A percentile compares a stretch with the other conserved stretches of the same genome.
These are phyloP conservation scores for Linum trigynum DNA, from an alignment of 345 rosid species.

Conservation along the genomic window DNA sequence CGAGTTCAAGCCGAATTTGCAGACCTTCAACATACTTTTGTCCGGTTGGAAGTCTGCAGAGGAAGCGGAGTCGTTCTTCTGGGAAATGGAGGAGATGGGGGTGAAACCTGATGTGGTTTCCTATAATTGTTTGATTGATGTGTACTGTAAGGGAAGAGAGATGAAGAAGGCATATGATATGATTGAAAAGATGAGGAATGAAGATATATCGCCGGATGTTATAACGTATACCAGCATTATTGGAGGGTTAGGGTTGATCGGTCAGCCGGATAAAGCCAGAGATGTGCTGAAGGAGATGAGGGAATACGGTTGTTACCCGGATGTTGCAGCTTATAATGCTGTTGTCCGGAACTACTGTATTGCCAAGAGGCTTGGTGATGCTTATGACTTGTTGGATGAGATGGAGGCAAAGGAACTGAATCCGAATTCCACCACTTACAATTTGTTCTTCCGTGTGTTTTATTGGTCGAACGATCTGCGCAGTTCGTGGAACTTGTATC, in stretches of 20 bases:
- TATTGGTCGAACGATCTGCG: slow-evolving; percentile 56
- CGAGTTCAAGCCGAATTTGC: slow-evolving; percentile 56
- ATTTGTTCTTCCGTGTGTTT: slow-evolving; percentile 68
- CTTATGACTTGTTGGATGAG: slow-evolving; percentile 59
- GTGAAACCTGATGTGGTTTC: slow-evolving; percentile 72
- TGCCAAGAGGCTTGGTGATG: slow-evolving; percentile 68
- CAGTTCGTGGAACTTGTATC: slow-evolving; percentile 50
- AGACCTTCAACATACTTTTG: slow-evolving; percentile 70
- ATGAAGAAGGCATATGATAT: slow-evolving; percentile 50
- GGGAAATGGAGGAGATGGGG: slow-evolving; percentile 60
- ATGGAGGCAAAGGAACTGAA: slow-evolving; percentile 54
- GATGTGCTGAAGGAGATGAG: slow-evolving; percentile 62
- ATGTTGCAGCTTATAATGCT: slow-evolving; percentile 79
- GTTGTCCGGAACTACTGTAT: slow-evolving; percentile 72
- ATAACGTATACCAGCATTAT: slow-evolving; percentile 61
- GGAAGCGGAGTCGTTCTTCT: slow-evolving; percentile 63
- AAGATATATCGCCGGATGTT: slow-evolving; percentile 60
- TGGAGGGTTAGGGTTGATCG: slow-evolving; percentile 77
- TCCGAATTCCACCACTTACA: slow-evolving; percentile 81
- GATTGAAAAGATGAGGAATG: slow-evolving; percentile 57
- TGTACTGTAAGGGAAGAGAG: slow-evolving; percentile 64
- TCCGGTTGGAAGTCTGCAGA: slow-evolving; percentile 79
- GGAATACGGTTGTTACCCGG: slow-evolving; percentile 82
- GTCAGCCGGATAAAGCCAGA: slow-evolving; percentile 92
- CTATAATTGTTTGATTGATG: slow-evolving; percentile 79